These are phyloP conservation scores for Aspergillus sp. DNA, from an alignment of 2,329 filamentous ascomycete genomes.

Conservation along the genomic window DNA sequence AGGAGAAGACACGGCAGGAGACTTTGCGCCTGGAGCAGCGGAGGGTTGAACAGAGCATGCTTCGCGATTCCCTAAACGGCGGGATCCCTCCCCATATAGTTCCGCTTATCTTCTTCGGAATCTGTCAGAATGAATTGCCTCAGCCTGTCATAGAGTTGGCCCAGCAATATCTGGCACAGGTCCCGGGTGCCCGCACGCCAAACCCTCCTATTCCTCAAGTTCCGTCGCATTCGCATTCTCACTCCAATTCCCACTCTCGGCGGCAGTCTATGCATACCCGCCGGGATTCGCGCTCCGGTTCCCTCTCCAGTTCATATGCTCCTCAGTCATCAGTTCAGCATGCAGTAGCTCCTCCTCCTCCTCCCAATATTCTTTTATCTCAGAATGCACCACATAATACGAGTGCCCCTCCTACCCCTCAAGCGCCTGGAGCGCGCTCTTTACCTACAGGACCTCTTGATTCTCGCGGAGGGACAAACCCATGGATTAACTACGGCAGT, in stretches of 20 bases:
- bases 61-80: conserved; percentile 66
- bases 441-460: conserved; percentile 20
- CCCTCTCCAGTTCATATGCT: conserved; percentile 35
- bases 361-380: conserved; percentile 21
- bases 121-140: conserved; percentile 63
- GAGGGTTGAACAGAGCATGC: conserved; percentile 70
- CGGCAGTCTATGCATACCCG: conserved; percentile 21
- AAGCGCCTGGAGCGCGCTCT: conserved; percentile 14
- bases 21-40: conserved; percentile 68
- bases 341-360: conserved; percentile 14
- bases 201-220: conserved; percentile 22
- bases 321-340: conserved; percentile 19
- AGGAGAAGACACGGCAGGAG: conserved; percentile 67
- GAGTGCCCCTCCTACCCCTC: conserved; percentile 14
- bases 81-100: conserved; percentile 74
- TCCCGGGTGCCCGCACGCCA: conserved; percentile 24
- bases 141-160: conserved; percentile 66
- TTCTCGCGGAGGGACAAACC: conserved; percentile 13
- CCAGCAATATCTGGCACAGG: conserved; percentile 61
- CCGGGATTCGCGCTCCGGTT: conserved; percentile 23
- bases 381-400: conserved; percentile 23
- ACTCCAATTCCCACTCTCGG: conserved; percentile 12
- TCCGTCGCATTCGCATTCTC: conserved; percentile 17
- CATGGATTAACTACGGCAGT: conserved; percentile 43
- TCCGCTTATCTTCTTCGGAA: conserved; percentile 71